Evolutionary conservation across 306 rosid species (phyloP).

Genomic region (Acacia melanoxylon): DNA sequence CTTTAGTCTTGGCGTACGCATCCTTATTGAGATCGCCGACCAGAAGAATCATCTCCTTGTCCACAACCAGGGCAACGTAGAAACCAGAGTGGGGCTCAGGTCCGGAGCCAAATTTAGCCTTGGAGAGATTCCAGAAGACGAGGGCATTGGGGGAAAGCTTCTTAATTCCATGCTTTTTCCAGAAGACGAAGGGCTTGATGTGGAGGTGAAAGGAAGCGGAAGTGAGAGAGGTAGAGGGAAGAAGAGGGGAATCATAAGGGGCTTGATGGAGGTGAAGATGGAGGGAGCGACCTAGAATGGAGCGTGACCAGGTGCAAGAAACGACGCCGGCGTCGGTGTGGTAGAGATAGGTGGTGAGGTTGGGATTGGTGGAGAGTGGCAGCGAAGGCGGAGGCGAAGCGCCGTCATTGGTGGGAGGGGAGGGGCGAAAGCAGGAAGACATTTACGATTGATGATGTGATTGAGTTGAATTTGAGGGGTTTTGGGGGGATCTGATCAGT

Average conservation of each 20-base stretch:
- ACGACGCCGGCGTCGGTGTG: slow-evolving; percentile 70
- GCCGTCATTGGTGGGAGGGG: slow-evolving; percentile 29
- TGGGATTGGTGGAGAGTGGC: slow-evolving; percentile 55
- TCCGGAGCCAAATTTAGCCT: slow-evolving; percentile 59
- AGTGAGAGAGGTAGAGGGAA: background rate
- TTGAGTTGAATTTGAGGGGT: background rate
- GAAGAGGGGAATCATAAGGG: slow-evolving; percentile 64
- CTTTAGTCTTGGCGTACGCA: slow-evolving; percentile 43
- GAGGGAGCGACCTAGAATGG: slow-evolving; percentile 82
- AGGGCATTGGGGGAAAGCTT: slow-evolving; percentile 49
- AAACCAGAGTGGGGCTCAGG: slow-evolving; percentile 72
- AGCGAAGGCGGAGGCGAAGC: slow-evolving; percentile 34
- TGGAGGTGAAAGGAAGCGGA: slow-evolving; percentile 53
- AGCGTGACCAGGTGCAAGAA: slow-evolving; percentile 86
- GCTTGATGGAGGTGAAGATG: slow-evolving; percentile 59
- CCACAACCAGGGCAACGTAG: slow-evolving; percentile 76
- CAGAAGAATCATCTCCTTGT: slow-evolving; percentile 56
- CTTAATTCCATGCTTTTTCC: slow-evolving; percentile 77
- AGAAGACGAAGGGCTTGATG: slow-evolving; percentile 71
- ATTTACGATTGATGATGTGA: background rate
- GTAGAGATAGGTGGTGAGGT: slow-evolving; percentile 76
- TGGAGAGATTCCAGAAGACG: slow-evolving; percentile 76
- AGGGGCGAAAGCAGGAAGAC: slow-evolving; percentile 51
- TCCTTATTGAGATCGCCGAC: slow-evolving; percentile 59
- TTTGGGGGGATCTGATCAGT: slow-evolving; percentile 9